Base-by-base conservation (phyloP, 2,329 filamentous ascomycete genomes). In the Aspergillus sp. region DNA sequence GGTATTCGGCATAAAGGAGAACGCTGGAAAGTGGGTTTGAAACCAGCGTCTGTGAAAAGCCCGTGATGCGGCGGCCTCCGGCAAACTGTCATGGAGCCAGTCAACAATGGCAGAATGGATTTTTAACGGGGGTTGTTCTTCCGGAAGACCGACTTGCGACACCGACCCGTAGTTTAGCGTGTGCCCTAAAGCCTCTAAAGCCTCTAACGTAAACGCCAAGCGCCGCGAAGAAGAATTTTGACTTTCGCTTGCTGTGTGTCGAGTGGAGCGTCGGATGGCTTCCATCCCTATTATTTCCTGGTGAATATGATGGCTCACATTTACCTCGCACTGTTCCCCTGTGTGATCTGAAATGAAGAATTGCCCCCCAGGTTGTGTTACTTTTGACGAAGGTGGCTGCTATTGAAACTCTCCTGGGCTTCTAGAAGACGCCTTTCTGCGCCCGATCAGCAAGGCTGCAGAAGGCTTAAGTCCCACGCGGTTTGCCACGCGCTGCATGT, bases 181-280 rank as follows among this genome's bases (percentile, higher is more conserved):
- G 53, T 32, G 53, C 25, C 53, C 39, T 55, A 55, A 30, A 36
- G n/a, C 10, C 28, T 36, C 50, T 52, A 53, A 36, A 36, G 12
- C 4, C 32, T 36, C 32, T 36, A 15, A 15, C 32, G 19, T 19
- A 21, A 23, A 25, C 43, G 53, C 53, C 39, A 55, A 55, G 53
- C 39, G 39, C n/a, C 41, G 41, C 53, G 25, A 39, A 8, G 15
- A 25, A 30, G 39, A n/a, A 32, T 12, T 55, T 43, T 55, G 23
- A 43, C 53, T 45, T 55, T 55, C 53, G 53, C 53, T 55, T 55
- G 39, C 19, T 30, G 17, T 39, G 23, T 19, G 15, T 21, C 15
- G 51, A 32, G 53, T 55, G 53, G 53, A 55, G 39, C 47, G 23
- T 25, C 41, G 19, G 41, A 45, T 45, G n/a, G n/a, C 47, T 15